These are phyloP conservation scores for Candida yuanshanica DNA, from an alignment of 805 yeast species.

Conservation along the genomic window DNA sequence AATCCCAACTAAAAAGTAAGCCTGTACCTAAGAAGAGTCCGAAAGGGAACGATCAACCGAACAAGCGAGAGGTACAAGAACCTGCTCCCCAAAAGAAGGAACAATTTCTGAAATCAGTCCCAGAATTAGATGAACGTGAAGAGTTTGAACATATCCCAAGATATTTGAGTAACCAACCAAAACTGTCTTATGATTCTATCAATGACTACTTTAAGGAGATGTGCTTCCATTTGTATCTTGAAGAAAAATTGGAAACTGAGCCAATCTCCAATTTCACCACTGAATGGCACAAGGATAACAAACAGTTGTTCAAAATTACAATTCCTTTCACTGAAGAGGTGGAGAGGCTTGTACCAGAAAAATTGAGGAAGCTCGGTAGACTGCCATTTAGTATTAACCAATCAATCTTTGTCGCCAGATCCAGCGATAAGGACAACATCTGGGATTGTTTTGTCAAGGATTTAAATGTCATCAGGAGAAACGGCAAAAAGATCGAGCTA, in stretches of 20 bases:
- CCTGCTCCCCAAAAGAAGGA: background rate
- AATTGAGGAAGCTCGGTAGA: constrained; percentile 47
- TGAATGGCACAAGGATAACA: constrained; percentile 45
- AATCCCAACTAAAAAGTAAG: no score
- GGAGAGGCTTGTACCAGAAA: constrained; percentile 44
- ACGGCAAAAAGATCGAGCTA: constrained; percentile 32
- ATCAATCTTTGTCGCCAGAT: constrained; percentile 45
- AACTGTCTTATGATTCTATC: constrained; percentile 42
- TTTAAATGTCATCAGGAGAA: constrained; percentile 27
- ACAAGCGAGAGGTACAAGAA: background rate
- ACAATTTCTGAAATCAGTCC: constrained; percentile 5
- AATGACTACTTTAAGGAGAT: constrained; percentile 51
- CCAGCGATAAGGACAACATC: constrained; percentile 41
- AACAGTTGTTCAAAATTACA: constrained; percentile 35
- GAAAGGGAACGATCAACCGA: constrained; percentile 1
- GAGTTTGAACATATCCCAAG: constrained; percentile 23
- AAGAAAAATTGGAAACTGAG: constrained; percentile 46
- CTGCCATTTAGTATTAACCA: constrained; percentile 57
- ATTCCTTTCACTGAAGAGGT: constrained; percentile 43
- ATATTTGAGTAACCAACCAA: constrained; percentile 29
- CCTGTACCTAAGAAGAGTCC: background rate
- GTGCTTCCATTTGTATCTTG: constrained; percentile 57
- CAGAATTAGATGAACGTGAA: constrained; percentile 18
- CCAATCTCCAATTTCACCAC: constrained; percentile 43
- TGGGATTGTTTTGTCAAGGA: constrained; percentile 59